These are phyloP conservation scores for Penicillium sp. DNA, from an alignment of 2,329 filamentous ascomycete species.

Conservation along the genomic window DNA sequence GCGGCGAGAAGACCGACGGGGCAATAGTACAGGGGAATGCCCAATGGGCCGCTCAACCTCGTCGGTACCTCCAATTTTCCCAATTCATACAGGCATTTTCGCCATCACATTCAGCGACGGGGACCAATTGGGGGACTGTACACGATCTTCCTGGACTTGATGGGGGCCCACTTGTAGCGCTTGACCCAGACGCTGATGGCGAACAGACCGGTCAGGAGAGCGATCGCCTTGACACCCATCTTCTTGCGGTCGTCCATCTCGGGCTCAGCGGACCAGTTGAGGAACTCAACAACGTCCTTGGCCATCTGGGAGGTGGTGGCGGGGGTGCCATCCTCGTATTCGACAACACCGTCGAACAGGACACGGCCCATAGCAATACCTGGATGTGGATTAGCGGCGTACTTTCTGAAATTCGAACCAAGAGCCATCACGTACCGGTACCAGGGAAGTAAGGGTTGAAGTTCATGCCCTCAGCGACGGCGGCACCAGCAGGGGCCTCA, in stretches of 20 bases:
- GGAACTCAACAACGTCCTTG: constrained; percentile 98
- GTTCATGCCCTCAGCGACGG: constrained; percentile 87
- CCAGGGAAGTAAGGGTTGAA: constrained; percentile 99
- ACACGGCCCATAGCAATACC: constrained; percentile 97
- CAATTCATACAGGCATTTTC: constrained; percentile 34
- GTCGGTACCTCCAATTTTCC: constrained; percentile 33
- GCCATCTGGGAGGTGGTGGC: constrained; percentile 98
- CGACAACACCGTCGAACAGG: constrained; percentile 93
- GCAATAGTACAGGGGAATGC: constrained; percentile 31
- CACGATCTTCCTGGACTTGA: constrained; percentile 93
- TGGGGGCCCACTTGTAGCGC: constrained; percentile 97
- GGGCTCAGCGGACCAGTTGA: constrained; percentile 98
- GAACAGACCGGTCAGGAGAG: constrained; percentile 76
- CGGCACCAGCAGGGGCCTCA: constrained; percentile 86
- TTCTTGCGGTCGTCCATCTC: constrained; percentile 99
- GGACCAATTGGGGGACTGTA: constrained; percentile 72
- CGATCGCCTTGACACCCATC: constrained; percentile 97
- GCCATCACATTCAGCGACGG: constrained; percentile 38
- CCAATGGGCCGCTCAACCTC: constrained; percentile 30
- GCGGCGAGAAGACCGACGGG: constrained; percentile 28
- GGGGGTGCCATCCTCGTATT: constrained; percentile 95
- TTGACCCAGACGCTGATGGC: constrained; percentile 96
- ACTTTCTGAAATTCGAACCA: neutral
- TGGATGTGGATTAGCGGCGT: constrained; percentile 28
- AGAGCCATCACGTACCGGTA: constrained; percentile 64